Evolutionary conservation across 2,329 filamentous ascomycete species (phyloP), one percentile per base, ranked within the genome.

Genomic region (Colletotrichum spaethianum): DNA sequence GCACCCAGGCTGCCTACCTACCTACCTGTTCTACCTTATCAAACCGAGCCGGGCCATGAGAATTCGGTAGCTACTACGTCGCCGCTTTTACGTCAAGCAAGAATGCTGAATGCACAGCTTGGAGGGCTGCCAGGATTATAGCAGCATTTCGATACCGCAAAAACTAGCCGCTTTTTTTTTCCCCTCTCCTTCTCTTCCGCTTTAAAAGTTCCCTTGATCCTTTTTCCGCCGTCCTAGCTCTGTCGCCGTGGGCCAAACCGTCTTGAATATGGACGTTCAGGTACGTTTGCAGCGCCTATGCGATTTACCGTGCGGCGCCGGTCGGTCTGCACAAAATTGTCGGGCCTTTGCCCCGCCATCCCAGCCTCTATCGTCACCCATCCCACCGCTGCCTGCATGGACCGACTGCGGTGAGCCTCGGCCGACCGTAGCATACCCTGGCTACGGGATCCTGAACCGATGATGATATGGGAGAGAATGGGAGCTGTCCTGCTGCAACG

Each of bases 221-320:
- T 60, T 53, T 28, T 40, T n/a, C 52, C 53, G 55, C 42, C 18
- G 28, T 48, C 42, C n/a, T 26, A 12, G 48, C 48, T 66, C 31
- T 33, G 44, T 63, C 60, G 20, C 33, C 63, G 60, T 63, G 53
- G 59, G 55, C 73, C 52, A 63, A 64, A 65, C 46, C 42, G 74
- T 70, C 74, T 75, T 75, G 75, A 85, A 78, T 74, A 86, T 86
- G 85, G 84, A 86, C 79, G 84, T 82, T 81, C 85, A 86, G 84
- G 85, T 86, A 80, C 74, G 82, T 80, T 71, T 74, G 70, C 70
- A 74, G 72, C 73, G 66, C 70, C 74, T 73, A 64, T 63, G 67
- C 71, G 67, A 33, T 72, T 46, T 20, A 26, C 59, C 36, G 28
- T 28, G 52, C 38, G 42, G 56, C n/a, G 44, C 59, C 23, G 44